These are phyloP conservation scores for Cladosporium austrohemisphaericum DNA, from an alignment of 2,329 filamentous ascomycete genomes.

Conservation along the genomic window DNA sequence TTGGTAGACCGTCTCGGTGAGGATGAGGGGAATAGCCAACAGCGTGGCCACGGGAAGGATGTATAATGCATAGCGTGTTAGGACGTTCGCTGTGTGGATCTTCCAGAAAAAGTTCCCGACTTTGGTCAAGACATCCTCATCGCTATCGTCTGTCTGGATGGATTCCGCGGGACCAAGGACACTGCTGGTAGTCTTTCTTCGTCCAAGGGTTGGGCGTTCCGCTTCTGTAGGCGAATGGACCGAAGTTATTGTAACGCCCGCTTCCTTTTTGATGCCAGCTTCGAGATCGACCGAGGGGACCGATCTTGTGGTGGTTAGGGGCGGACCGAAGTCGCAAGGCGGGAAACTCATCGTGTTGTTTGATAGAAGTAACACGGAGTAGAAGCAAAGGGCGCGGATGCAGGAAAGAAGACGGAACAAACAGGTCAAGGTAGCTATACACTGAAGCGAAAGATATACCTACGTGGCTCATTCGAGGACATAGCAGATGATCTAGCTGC, in stretches of 20 bases:
- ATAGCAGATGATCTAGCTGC: too few relatives aligned
- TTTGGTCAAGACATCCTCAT: constrained; percentile 58
- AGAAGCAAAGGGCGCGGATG: too few relatives aligned
- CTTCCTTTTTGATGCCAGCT: constrained; percentile 17
- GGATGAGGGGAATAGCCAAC: constrained; percentile 60
- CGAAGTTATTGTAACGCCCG: constrained; percentile 3
- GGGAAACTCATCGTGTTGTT: too few relatives aligned
- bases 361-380: too few relatives aligned
- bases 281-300: constrained; percentile 18
- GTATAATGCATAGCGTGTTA: constrained; percentile 66
- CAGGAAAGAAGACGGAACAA: too few relatives aligned
- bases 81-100: constrained; percentile 59
- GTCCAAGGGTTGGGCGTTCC: constrained; percentile 19
- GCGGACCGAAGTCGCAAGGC: too few relatives aligned
- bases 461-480: too few relatives aligned
- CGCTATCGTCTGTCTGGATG: constrained; percentile 22
- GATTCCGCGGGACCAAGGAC: constrained; percentile 13
- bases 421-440: too few relatives aligned
- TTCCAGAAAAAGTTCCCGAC: constrained; percentile 65
- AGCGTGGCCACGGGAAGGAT: constrained; percentile 61
- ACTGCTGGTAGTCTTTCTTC: constrained; percentile 20
- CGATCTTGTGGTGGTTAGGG: too few relatives aligned
- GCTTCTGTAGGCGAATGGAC: neutral
- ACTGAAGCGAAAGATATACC: too few relatives aligned
- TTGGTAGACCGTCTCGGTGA: constrained; percentile 36